Evolutionary conservation across 805 yeast species (phyloP).

Genomic region (Clavispora asparagi): DNA sequence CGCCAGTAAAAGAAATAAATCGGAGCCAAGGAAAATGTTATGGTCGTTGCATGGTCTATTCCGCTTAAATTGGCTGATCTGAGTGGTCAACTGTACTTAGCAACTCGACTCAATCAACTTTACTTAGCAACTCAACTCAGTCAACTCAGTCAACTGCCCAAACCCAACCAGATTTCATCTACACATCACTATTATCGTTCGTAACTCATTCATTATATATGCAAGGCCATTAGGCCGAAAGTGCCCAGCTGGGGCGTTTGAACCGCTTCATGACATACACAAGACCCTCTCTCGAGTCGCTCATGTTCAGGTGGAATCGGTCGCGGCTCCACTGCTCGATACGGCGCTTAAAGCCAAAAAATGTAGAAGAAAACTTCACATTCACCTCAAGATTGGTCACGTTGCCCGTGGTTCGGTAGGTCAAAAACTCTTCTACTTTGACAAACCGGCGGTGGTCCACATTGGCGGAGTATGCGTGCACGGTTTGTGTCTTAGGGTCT

Average conservation of each 20-base stretch:
- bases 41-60: too few species aligned
- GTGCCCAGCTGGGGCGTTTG: constrained; percentile 14
- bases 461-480: constrained; percentile 73
- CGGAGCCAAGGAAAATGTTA: too few species aligned
- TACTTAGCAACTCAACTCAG: too few species aligned
- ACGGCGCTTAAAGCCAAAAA: constrained; percentile 60
- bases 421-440: constrained; percentile 71
- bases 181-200: not conserved
- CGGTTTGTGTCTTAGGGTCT: constrained; percentile 49
- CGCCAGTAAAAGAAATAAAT: too few species aligned
- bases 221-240: not conserved
- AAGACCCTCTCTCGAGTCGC: constrained; percentile 67
- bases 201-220: not conserved
- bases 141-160: too few species aligned
- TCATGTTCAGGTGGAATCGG: constrained; percentile 62
- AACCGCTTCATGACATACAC: constrained; percentile 68
- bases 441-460: constrained; percentile 78
- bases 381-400: constrained; percentile 47
- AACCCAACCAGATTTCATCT: too few species aligned
- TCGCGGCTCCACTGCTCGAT: constrained; percentile 80
- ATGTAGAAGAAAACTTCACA: constrained; percentile 70
- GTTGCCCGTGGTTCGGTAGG: constrained; percentile 33
- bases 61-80: too few species aligned
- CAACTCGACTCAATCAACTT: too few species aligned
- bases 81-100: too few species aligned